Base-by-base conservation (phyloP, 495 filamentous ascomycete species). In the Parachaetomium inaequale region DNA sequence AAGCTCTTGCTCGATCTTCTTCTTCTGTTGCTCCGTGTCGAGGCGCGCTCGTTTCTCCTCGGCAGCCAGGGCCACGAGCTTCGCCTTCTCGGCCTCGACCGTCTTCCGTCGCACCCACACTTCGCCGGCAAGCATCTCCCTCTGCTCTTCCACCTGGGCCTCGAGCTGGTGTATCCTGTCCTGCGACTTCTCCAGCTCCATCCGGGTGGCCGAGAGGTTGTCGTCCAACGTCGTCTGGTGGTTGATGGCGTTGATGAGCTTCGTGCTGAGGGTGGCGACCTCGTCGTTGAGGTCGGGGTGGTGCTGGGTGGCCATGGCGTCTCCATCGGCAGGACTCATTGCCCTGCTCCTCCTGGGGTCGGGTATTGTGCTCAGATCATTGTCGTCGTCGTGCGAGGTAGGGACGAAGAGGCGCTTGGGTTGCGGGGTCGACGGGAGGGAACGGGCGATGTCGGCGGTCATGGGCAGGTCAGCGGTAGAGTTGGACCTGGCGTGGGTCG, bases 181-280 rank as follows among this genome's bases (percentile, higher is more conserved):
- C 60, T 82, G 82, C 5, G 92, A 84, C n/a, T 81, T 70, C 54
- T 96, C 92, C 55, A 98, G 70, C 68, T 96, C 91, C 71, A 93
- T 87, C 19, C 90, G 84, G 26, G 93, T 90, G 26, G 82, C 86
- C 55, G 89, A 87, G 50, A 98, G 81, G 32, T 84, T 89, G 69
- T 98, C 94, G 69, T 98, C 94, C 29, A 98, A 79, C 31, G 81
- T 89, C 5, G 94, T 97, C 77, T 98, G 95, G 70, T 94, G 90
- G 71, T 98, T 98, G 74, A 98, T 97, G 55, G 94, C 93, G 67
- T 92, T 92, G 61, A 98, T 92, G 55, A 98, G 82, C 75, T 98
- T 98, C 51, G 92, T 93, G 73, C 91, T 97, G 25, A 98, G 79
- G 4, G 91, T 84, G 29, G 94, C 88, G 14, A 98, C 92, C 74